These are phyloP conservation scores for Arthrobotrys pseudoclavata DNA, from an alignment of 2,329 filamentous ascomycete genomes.

Conservation along the genomic window DNA sequence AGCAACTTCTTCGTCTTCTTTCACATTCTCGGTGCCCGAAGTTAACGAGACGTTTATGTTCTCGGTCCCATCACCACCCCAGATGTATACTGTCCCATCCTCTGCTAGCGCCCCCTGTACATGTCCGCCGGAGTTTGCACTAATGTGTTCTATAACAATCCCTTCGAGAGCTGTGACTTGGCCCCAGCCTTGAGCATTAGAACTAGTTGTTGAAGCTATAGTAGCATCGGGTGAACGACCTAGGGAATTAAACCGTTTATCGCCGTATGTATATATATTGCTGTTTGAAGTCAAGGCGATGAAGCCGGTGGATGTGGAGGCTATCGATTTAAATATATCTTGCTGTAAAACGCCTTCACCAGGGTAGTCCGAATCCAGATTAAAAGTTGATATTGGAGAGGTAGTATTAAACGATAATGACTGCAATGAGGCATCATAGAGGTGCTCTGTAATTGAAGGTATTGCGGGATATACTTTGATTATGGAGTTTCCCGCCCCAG, in stretches of 20 bases:
- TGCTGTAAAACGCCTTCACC: neutral
- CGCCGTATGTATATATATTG: constrained; percentile 49
- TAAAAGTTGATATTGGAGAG: constrained; percentile 24
- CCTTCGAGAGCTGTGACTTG: constrained; percentile 48
- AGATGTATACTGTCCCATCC: constrained; percentile 43
- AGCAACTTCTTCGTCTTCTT: constrained; percentile 24
- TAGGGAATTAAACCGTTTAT: constrained; percentile 49
- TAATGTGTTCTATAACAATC: constrained; percentile 10
- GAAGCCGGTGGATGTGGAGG: constrained; percentile 44
- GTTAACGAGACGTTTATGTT: constrained; percentile 19
- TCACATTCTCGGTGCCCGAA: neutral
- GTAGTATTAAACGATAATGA: neutral
- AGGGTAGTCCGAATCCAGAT: neutral
- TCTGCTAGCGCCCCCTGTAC: constrained; percentile 31
- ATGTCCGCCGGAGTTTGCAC: constrained; percentile 30
- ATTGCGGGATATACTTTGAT: constrained; percentile 28
- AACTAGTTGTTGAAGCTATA: neutral
- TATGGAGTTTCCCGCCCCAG: neutral
- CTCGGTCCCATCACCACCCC: constrained; percentile 55
- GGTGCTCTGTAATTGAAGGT: constrained; percentile 21
- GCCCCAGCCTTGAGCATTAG: constrained; percentile 35
- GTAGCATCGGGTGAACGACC: constrained; percentile 20
- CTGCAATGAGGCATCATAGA: constrained; percentile 35
- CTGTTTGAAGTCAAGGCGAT: constrained; percentile 35
- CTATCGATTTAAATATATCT: constrained; percentile 21